Evolutionary conservation across 2,329 filamentous ascomycete genomes (phyloP).

Genomic region (Diaporthe vaccinii): DNA sequence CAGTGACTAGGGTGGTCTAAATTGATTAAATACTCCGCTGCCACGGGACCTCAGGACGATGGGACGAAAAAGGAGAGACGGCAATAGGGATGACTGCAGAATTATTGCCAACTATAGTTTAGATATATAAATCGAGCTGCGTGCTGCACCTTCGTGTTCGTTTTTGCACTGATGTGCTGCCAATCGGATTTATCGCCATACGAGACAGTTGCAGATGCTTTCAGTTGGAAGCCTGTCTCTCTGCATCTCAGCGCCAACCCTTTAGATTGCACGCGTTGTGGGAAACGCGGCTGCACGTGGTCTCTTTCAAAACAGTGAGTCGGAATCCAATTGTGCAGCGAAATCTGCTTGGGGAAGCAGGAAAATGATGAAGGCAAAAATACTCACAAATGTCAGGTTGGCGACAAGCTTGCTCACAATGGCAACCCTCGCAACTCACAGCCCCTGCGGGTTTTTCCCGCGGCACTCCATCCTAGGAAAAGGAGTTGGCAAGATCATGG

Average conservation of each 20-base stretch:
- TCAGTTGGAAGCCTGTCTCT: not conserved
- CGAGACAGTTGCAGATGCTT: not conserved
- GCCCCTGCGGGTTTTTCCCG: not conserved
- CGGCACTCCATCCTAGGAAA: not conserved
- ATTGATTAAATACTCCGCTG: slow-evolving; percentile 28
- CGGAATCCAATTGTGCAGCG: accelerated
- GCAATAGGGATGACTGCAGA: not conserved
- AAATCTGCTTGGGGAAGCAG: not conserved
- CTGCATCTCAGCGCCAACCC: not conserved
- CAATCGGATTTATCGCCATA: not conserved
- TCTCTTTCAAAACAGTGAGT: not conserved
- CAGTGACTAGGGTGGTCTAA: slow-evolving; percentile 7
- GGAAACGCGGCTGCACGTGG: not conserved
- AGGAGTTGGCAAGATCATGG: not conserved
- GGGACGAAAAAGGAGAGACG: slow-evolving; percentile 3
- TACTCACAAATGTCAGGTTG: not conserved
- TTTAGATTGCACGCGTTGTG: not conserved
- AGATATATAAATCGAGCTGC: not conserved
- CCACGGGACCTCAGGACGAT: not conserved
- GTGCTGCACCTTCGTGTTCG: not conserved
- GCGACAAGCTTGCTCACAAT: not conserved
- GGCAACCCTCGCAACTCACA: not conserved
- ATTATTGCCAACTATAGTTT: not conserved
- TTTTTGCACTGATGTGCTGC: not conserved
- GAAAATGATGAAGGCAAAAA: accelerated